Evolutionary conservation across 1,284 basidiomycete species (phyloP).

Genomic region (Pterula multifida): DNA sequence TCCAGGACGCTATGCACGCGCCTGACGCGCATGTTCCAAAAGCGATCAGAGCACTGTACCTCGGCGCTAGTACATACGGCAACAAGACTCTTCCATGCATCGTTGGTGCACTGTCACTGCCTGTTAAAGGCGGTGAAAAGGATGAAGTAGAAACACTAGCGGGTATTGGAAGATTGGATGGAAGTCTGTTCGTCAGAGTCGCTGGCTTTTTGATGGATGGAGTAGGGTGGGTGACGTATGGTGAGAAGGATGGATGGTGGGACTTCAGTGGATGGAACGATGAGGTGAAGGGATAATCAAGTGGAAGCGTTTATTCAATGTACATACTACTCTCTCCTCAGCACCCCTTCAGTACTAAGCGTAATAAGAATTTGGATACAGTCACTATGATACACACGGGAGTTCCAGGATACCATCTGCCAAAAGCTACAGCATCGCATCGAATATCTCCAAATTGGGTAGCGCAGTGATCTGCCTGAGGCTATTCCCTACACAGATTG

Average conservation of each 20-base stretch:
- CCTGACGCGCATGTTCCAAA: constrained; percentile 55
- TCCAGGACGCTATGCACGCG: constrained; percentile 40
- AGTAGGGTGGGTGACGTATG: constrained; percentile 51
- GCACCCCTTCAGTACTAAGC: too few species aligned
- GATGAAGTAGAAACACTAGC: constrained; percentile 25
- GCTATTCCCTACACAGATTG: too few species aligned
- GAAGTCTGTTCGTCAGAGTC: constrained; percentile 49
- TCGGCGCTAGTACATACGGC: constrained; percentile 39
- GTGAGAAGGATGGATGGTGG: constrained; percentile 39
- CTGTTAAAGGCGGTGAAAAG: constrained; percentile 3
- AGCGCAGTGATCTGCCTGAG: too few species aligned
- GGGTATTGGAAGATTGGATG: constrained; percentile 40
- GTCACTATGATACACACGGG: too few species aligned
- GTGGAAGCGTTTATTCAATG: too few species aligned
- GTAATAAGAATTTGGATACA: too few species aligned
- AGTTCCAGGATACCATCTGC: too few species aligned
- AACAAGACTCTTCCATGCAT: constrained; percentile 24
- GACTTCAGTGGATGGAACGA: constrained; percentile 60
- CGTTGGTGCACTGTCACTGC: constrained; percentile 30
- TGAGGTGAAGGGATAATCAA: constrained; percentile 41
- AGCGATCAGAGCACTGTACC: constrained; percentile 41
- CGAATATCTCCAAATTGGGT: too few species aligned
- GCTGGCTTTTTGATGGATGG: constrained; percentile 50
- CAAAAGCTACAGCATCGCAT: too few species aligned
- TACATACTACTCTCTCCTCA: too few species aligned